These are phyloP conservation scores for Striga hermonthica DNA, from an alignment of 305 asterid species.

Conservation along the genomic window DNA sequence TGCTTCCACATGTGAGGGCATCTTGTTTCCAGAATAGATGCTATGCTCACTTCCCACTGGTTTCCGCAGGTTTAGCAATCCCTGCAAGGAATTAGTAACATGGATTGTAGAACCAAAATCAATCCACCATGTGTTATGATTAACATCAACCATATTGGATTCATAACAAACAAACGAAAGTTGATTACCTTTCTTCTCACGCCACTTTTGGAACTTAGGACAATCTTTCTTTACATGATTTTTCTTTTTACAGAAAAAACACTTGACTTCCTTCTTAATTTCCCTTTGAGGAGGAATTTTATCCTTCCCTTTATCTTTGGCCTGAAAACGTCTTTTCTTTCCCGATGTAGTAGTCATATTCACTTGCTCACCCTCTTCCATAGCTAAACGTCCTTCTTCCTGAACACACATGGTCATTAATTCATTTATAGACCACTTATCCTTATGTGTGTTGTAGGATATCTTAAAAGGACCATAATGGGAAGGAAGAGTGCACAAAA, in stretches of 20 bases:
- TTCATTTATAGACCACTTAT: not conserved
- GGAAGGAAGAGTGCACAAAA: not conserved
- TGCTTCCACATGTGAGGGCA: constrained; percentile 9
- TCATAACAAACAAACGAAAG: not conserved
- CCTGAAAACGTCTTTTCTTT: constrained; percentile 9
- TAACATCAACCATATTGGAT: not conserved
- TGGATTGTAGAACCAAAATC: constrained; percentile 12
- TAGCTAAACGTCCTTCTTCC: not conserved
- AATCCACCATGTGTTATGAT: constrained; percentile 6
- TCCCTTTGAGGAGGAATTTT: not conserved
- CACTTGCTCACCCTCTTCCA: not conserved
- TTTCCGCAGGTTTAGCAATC: constrained; percentile 4
- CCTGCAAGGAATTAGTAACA: not conserved
- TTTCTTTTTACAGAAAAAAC: constrained; percentile 1
- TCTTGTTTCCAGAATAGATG: not conserved
- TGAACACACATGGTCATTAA: not conserved
- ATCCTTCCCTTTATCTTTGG: constrained; percentile 1
- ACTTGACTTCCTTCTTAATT: not conserved
- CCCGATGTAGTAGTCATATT: not conserved
- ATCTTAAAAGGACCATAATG: not conserved
- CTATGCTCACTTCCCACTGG: constrained; percentile 7
- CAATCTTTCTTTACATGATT: not conserved
- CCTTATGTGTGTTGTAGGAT: not conserved
- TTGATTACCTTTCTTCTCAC: not conserved
- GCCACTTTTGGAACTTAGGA: not conserved